Evolutionary conservation across 331 rosid genomes (phyloP).

Genomic region (Malus hybrid): DNA sequence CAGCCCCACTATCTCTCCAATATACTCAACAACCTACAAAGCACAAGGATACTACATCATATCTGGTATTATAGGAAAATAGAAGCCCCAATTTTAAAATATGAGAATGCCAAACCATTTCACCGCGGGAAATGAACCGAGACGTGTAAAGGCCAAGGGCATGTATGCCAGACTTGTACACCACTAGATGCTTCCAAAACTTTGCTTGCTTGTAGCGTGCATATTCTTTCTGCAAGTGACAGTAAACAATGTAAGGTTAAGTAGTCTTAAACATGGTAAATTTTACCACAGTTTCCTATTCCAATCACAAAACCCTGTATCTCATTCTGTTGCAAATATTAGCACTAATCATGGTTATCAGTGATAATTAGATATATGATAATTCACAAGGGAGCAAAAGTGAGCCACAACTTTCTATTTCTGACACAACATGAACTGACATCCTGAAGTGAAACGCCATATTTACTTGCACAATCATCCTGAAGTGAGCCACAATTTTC

Average conservation of each 20-base stretch:
- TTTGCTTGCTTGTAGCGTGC: slow-evolving; percentile 47
- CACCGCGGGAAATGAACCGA: slow-evolving; percentile 51
- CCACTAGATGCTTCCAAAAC: slow-evolving; percentile 57
- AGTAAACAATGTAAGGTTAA: background rate
- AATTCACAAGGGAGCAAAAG: background rate
- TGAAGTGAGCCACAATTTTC: background rate
- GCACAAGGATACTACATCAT: slow-evolving; percentile 14
- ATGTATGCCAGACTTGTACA: slow-evolving; percentile 72
- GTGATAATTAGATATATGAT: background rate
- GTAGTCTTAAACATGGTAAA: background rate
- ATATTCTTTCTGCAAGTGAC: slow-evolving; percentile 51
- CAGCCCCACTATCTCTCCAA: slow-evolving; percentile 69
- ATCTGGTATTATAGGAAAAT: slow-evolving; percentile 4
- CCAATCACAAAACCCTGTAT: background rate
- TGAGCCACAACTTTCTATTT: background rate
- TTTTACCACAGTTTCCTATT: background rate
- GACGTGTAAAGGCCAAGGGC: slow-evolving; percentile 79
- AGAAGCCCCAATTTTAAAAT: background rate
- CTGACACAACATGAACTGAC: background rate
- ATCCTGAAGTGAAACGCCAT: background rate
- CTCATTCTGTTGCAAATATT: background rate
- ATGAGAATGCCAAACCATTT: slow-evolving; percentile 43
- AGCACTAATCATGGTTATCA: background rate
- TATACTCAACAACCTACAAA: slow-evolving; percentile 65
- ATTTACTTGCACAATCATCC: background rate